Conservation (phyloP, 306 rosid genomes). For the Casuarina glauca region DNA sequence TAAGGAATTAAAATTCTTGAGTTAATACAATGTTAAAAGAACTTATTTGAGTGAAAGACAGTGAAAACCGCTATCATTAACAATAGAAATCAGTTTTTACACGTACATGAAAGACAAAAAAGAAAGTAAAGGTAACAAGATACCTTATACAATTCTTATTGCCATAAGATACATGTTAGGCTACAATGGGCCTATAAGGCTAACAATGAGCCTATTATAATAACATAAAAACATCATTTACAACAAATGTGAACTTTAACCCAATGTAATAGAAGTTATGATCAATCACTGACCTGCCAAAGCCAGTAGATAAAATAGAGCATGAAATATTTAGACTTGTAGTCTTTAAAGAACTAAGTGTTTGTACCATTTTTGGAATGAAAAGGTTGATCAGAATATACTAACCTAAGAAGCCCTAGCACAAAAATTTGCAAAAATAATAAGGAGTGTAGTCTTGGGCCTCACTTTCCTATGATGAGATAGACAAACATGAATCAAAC, state of each 20-base stretch:
- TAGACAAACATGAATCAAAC: conserved; percentile 17
- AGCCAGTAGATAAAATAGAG: neutral
- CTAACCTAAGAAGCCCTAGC: conserved; percentile 92
- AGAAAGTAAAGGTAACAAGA: too few relatives aligned
- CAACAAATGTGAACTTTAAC: conserved; percentile 51
- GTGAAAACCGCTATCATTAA: too few relatives aligned
- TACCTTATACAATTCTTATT: too few relatives aligned
- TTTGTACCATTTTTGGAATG: neutral
- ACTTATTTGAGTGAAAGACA: too few relatives aligned
- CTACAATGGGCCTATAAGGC: too few relatives aligned
- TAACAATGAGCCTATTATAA: too few relatives aligned
- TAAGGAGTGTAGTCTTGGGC: conserved; percentile 68
- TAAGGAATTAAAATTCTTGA: too few relatives aligned
- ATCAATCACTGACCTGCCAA: conserved; percentile 80
- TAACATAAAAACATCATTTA: too few relatives aligned
- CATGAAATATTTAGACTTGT: neutral
- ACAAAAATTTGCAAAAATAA: conserved; percentile 67
- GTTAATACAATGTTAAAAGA: too few relatives aligned
- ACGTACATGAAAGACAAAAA: too few relatives aligned
- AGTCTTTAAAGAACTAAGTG: neutral
- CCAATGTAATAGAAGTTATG: conserved; percentile 87
- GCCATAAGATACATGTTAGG: too few relatives aligned
- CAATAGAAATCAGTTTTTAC: too few relatives aligned
- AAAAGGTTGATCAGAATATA: neutral
- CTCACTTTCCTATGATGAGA: conserved; percentile 63